Base-by-base conservation (phyloP, 2,329 filamentous ascomycete species). In the Trichoderma atrobrunneum region DNA sequence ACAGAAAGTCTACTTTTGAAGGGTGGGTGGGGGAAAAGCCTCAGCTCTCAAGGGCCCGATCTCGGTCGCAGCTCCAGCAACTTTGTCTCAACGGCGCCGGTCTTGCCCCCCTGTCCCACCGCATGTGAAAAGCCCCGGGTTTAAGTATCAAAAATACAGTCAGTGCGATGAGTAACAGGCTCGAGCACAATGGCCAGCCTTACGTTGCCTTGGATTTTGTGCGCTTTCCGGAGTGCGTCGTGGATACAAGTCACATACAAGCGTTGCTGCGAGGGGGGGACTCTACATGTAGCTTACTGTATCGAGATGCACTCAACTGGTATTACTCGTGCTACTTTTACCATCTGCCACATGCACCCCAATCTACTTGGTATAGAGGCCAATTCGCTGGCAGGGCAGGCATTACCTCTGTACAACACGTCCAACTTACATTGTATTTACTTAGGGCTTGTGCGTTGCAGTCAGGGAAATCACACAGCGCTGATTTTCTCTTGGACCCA, bases 11-110 rank as follows among this genome's bases (percentile, higher is more conserved):
- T 51, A 30, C 39, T 72, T 72, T 68, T 72, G 71, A 72, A 69
- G 64, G 59, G 71, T 70, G 64, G 71, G 71, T 67, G 71, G 71
- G 71, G 70, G 54, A 59, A 68, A 61, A 56, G 63, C 70, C 62
- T 54, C 61, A 72, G 60, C 62, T 39, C 24, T 56, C 16, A 34
- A 51, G 18, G 36, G 56, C 63, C 71, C 71, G 71, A 72, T 68
- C 51, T 72, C 71, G 71, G 71, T 72, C 57, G 32, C 57, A 60
- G 57, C 57, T 34, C 18, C 32, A 60, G 65, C 65, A 39, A 48
- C 65, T 67, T 68, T 51, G 12, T 51, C 32, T 65, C n/a, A 57
- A 30, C 39, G n/a, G 57, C 39, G 56, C 26, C 36, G 48, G 21
- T 54, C 24, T 16, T 7, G 12, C 56, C 62, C 39, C 57, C 54